Evolutionary conservation across 106 monocot species (phyloP), one percentile per base, ranked within the genome.

Genomic region (Gastrodia elata): DNA sequence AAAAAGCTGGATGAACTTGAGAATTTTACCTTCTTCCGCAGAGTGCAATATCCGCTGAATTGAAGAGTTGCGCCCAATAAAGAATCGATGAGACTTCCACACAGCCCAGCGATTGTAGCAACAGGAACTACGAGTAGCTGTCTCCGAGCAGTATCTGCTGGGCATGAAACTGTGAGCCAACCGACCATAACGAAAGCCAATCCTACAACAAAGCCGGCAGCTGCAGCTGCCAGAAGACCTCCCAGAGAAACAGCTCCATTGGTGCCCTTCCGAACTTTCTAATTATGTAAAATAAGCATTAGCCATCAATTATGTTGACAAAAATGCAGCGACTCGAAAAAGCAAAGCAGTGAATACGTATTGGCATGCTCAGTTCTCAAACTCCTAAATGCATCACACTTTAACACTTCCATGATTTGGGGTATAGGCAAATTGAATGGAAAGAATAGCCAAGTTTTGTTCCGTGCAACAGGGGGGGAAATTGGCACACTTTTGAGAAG

Each of bases 61-160:
- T 95, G 89, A 70, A 95, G 69, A 10, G 95, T 92, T 25, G 95
- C 95, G 38, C 95, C 95, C 70, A 95, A 64, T 10, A 95, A 55
- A 42, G 95, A 95, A 84, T 95, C 91, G 36, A 95, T 89, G n/a
- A 92, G 38, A 73, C 95, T 95, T 55, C 95, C 95, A 52, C 49
- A 65, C n/a, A 95, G 59, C 16, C 95, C 91, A 65, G 89, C 86
- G 18, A 80, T 76, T 39, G 87, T 44, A 44, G 91, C 87, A 56
- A 95, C 35, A 6, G 92, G 95, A 74, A 92, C 67, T 18, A 87
- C 89, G 13, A 87, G 71, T 0, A 95, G 67, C 74, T 95, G 87
- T 39, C 57, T 83, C 83, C 71, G 72, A 37, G 78, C 68, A 15
- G 75, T 65, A 68, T 71, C 78, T 77, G 68, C 10, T 44, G 76